A percentile compares a stretch with the other conserved stretches of the same genome.
These are phyloP conservation scores for Entelexis paramagnoliae DNA, from an alignment of 1,139 yeast species.

Conservation along the genomic window DNA sequence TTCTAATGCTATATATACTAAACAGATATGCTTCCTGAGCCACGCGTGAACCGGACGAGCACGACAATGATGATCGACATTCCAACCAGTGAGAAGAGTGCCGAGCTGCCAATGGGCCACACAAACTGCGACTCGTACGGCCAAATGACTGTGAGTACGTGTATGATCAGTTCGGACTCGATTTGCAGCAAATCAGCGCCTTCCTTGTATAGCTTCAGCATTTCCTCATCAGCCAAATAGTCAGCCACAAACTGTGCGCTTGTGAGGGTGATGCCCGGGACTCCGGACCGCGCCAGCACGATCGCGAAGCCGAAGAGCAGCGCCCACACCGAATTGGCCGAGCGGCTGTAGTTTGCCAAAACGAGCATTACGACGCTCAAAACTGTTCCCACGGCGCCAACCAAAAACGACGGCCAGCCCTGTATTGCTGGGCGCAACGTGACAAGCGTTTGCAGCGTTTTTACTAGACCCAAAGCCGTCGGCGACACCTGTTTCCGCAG, in stretches of 20 bases:
- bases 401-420: slow-evolving; percentile 7
- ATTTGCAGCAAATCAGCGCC: slow-evolving; percentile 17
- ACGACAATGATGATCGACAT: slow-evolving; percentile 7
- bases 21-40: background rate
- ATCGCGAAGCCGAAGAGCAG: slow-evolving; percentile 13
- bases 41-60: background rate
- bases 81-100: slow-evolving; percentile 17
- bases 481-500: slow-evolving; percentile 10
- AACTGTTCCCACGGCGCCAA: slow-evolving; percentile 9
- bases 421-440: slow-evolving; percentile 13
- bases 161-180: slow-evolving; percentile 16
- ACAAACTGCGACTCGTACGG: slow-evolving; percentile 12
- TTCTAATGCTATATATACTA: background rate
- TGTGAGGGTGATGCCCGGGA: slow-evolving; percentile 16
- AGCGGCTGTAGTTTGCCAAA: background rate
- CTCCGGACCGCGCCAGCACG: slow-evolving; percentile 19
- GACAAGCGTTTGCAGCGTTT: slow-evolving; percentile 15
- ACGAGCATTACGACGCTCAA: background rate
- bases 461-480: slow-evolving; percentile 8
- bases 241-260: slow-evolving; percentile 19
- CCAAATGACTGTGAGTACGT: slow-evolving; percentile 20
- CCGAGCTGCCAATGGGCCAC: slow-evolving; percentile 18
- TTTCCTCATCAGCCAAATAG: slow-evolving; percentile 21
- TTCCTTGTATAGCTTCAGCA: slow-evolving; percentile 18
- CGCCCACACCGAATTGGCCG: background rate